Evolutionary conservation across 192 early-diverging fungal genomes (phyloP).

Genomic region (Backusella macrospora): DNA sequence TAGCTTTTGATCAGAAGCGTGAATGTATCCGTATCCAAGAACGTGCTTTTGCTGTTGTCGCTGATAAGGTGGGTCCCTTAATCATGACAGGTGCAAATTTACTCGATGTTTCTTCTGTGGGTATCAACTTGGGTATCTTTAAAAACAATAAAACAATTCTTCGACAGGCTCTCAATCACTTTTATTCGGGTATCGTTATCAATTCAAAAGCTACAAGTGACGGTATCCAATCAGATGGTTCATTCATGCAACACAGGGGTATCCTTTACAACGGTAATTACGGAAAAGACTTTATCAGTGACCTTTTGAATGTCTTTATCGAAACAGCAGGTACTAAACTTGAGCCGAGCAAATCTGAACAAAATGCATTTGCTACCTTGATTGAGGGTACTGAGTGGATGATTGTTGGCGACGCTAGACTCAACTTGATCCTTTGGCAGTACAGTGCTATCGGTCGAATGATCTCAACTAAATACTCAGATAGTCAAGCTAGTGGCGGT

Average conservation of each 20-base stretch:
- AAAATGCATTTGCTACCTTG: slow-evolving; percentile 22
- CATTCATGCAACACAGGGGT: slow-evolving; percentile 33
- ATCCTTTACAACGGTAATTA: slow-evolving; percentile 36
- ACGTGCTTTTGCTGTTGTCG: slow-evolving; percentile 14
- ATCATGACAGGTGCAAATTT: slow-evolving; percentile 29
- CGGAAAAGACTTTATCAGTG: slow-evolving; percentile 28
- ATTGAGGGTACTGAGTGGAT: slow-evolving; percentile 37
- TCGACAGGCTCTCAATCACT: slow-evolving; percentile 4
- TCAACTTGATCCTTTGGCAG: slow-evolving; percentile 23
- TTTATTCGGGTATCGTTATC: slow-evolving; percentile 21
- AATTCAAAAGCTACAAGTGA: background rate
- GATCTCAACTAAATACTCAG: slow-evolving; percentile 10
- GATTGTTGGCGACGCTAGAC: slow-evolving; percentile 23
- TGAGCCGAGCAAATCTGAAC: background rate
- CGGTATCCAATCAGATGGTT: slow-evolving; percentile 34
- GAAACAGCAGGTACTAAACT: slow-evolving; percentile 23
- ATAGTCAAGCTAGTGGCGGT: slow-evolving; percentile 16
- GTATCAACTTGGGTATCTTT: slow-evolving; percentile 20
- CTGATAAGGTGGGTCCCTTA: background rate
- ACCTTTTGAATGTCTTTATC: slow-evolving; percentile 19
- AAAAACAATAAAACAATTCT: slow-evolving; percentile 18
- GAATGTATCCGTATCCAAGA: slow-evolving; percentile 21
- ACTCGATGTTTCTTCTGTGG: slow-evolving; percentile 28
- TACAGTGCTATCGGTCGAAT: slow-evolving; percentile 36
- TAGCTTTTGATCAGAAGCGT: background rate